Evolutionary conservation across 2,329 filamentous ascomycete species (phyloP), one percentile per base, ranked within the genome.

Genomic region (Penicillium sp.): DNA sequence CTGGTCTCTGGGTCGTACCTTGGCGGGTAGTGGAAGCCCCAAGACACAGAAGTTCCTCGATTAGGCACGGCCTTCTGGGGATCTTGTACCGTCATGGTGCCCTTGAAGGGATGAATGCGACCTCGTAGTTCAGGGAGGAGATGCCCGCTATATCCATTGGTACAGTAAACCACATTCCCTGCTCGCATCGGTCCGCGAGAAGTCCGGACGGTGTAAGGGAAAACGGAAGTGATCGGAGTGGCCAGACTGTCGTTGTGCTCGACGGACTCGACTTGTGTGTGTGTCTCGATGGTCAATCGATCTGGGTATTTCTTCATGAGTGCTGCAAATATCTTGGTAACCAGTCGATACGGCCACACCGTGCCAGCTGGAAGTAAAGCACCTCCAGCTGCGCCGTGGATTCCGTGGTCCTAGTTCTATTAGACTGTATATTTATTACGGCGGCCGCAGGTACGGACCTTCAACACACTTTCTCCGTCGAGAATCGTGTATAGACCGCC

Each of bases 61-160:
- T 61, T 62, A 1, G 56, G 42, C 8, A 68, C 54, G 4, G 46
- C 35, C 8, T 49, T 24, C 0, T 55, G 55, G 0, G 70, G 63
- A 24, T 65, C 61, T 53, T 77, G 75, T 4, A 72, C 70, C 2
- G 73, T 73, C 75, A 79, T 78, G 4, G 71, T 70, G 0, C 72
- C 74, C 30, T 74, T 69, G 16, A 72, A 63, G 0, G 74, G 74
- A 40, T 66, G 71, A 8, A 77, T 42, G 2, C 57, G 60, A 0
- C 74, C 74, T 3, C 68, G 62, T 1, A 78, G 58, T 0, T 50
- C 50, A 0, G 76, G 75, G 1, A 78, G 58, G 4, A 79, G 65
- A 53, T 78, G 74, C 0, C 69, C 71, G 2, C 67, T 64, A 48
- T 73, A 69, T 1, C 62, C 74, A 46, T 78, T 77, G 2, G 74